These are phyloP conservation scores for Neostapfia colusana DNA, from an alignment of 176 grass and related monocot genomes.

Conservation along the genomic window DNA sequence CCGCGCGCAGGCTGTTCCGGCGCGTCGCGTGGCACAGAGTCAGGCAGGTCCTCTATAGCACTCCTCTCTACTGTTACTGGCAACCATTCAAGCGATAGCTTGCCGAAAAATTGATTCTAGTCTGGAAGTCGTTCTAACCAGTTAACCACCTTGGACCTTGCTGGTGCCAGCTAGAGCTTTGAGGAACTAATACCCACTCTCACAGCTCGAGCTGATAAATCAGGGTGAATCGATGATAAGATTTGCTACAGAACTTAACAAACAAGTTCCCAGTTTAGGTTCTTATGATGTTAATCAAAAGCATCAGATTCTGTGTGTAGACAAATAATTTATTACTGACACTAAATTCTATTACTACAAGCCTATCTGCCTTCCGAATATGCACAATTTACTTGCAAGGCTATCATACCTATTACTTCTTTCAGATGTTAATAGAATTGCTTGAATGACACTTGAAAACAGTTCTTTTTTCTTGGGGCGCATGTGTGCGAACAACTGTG, in stretches of 20 bases:
- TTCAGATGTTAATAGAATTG: not conserved
- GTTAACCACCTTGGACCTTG: not conserved
- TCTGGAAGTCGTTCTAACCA: not conserved
- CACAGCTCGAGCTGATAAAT: conserved; percentile 13
- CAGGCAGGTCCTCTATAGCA: conserved; percentile 87
- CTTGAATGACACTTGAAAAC: conserved; percentile 6
- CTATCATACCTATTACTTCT: not conserved
- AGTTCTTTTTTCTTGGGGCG: too few species aligned
- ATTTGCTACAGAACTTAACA: not conserved
- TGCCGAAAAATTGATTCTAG: not conserved
- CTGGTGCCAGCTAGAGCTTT: not conserved
- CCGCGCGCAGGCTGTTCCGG: conserved; percentile 73
- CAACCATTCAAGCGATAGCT: conserved; percentile 12
- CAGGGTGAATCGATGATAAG: not conserved
- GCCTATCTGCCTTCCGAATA: not conserved
- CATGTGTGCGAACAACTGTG: not conserved
- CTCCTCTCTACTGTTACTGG: conserved; percentile 37
- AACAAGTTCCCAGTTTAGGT: not conserved
- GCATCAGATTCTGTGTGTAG: not conserved
- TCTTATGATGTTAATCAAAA: not conserved
- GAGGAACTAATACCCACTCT: not conserved
- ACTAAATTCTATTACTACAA: conserved; percentile 2
- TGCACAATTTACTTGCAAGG: not conserved
- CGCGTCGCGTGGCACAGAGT: conserved; percentile 78
- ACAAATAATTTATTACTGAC: not conserved